These are phyloP conservation scores for Gaeumannomyces tritici DNA, from an alignment of 2,329 filamentous ascomycete species.

Conservation along the genomic window DNA sequence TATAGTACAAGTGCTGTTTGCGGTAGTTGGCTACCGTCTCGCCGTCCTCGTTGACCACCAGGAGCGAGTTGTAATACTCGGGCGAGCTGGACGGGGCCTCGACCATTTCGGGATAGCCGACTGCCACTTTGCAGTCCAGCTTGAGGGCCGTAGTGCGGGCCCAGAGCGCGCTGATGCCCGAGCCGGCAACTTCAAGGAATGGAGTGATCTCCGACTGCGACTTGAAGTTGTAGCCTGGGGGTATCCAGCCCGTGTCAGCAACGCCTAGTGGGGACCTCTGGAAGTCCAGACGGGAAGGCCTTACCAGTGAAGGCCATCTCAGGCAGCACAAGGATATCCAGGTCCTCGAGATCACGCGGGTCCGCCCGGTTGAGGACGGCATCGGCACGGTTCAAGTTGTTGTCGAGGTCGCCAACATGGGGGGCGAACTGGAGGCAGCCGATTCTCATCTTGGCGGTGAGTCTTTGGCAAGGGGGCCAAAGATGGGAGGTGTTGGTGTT, in stretches of 20 bases:
- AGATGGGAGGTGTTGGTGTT: not conserved
- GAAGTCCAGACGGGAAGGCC: slow-evolving; percentile 9
- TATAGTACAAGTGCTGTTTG: slow-evolving; percentile 49
- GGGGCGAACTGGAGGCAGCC: slow-evolving; percentile 62
- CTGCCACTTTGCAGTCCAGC: slow-evolving; percentile 57
- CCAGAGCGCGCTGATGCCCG: slow-evolving; percentile 63
- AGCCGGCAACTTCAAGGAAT: slow-evolving; percentile 55
- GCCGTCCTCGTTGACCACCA: slow-evolving; percentile 48
- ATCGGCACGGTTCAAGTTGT: slow-evolving; percentile 62
- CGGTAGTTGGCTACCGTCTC: slow-evolving; percentile 53
- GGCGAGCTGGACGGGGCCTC: slow-evolving; percentile 31
- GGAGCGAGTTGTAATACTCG: slow-evolving; percentile 41
- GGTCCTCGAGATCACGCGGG: slow-evolving; percentile 45
- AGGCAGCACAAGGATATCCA: slow-evolving; percentile 65
- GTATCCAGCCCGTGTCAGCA: not conserved
- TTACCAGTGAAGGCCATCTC: slow-evolving; percentile 68
- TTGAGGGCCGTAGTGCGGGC: slow-evolving; percentile 56
- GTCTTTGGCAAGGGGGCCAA: not conserved
- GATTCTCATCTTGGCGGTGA: slow-evolving; percentile 16
- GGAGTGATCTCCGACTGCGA: slow-evolving; percentile 58
- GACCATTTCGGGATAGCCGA: slow-evolving; percentile 66
- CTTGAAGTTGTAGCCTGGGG: slow-evolving; percentile 65
- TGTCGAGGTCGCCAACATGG: slow-evolving; percentile 57
- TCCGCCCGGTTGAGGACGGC: slow-evolving; percentile 45
- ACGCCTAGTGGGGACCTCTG: not conserved